Evolutionary conservation across 768 basidiomycete genomes (phyloP).

Genomic region (Psilocybe tampanensis): DNA sequence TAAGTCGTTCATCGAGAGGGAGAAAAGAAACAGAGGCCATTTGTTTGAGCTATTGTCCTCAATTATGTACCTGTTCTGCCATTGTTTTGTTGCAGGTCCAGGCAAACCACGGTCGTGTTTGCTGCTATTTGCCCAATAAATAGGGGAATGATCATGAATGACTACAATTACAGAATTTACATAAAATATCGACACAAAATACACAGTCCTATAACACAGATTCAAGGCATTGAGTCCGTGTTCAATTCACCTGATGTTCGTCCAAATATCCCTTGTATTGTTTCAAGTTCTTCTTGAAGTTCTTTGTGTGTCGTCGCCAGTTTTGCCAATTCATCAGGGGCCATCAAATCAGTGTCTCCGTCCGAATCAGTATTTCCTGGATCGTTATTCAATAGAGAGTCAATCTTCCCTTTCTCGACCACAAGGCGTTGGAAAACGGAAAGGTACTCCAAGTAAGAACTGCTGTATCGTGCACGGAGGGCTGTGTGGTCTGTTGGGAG

Average conservation of each 20-base stretch:
- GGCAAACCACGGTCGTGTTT: too few relatives aligned
- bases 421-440: constrained; percentile 46
- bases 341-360: constrained; percentile 55
- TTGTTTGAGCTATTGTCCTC: constrained; percentile 2
- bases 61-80: neutral
- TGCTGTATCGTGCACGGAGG: constrained; percentile 55
- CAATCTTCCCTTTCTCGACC: constrained; percentile 52
- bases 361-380: constrained; percentile 51
- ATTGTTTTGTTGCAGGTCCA: neutral
- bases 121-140: too few relatives aligned
- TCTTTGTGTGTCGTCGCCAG: constrained; percentile 46
- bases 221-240: neutral
- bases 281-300: constrained; percentile 55
- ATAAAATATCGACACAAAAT: too few relatives aligned
- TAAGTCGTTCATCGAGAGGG: constrained; percentile 15
- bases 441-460: constrained; percentile 55
- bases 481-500: constrained; percentile 51
- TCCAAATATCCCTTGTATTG: constrained; percentile 36
- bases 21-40: constrained; percentile 3
- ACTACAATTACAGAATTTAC: too few relatives aligned
- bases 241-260: neutral
- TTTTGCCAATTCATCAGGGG: constrained; percentile 50
- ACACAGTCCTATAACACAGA: neutral
- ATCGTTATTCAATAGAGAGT: constrained; percentile 48
- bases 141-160: too few relatives aligned